Evolutionary conservation across 2,329 filamentous ascomycete species (phyloP), one percentile per base, ranked within the genome.

Genomic region (Thielaviopsis euricoi): DNA sequence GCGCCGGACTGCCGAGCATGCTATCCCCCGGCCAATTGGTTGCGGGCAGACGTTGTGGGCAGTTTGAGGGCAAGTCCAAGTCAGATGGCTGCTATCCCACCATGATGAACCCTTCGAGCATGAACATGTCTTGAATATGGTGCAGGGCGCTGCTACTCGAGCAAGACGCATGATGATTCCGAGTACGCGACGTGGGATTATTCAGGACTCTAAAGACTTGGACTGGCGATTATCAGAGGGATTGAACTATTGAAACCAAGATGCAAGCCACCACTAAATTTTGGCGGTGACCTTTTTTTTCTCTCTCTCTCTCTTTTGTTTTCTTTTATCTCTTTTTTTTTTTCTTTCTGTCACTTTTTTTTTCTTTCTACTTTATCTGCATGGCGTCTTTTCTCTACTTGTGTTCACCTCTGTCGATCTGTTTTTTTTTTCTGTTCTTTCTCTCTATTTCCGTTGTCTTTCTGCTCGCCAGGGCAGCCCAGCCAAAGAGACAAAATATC

Each of bases 21-120:
- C 73, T 76, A 62, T 72, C 74, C 53, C 68, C 73, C 0, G 71
- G 72, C 0, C 63, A 68, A 26, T 63, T 68, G 63, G 52, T 76
- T 69, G 60, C 69, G 17, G 70, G 69, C 53, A 70, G 70, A 26
- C 64, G 61, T 6, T 76, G 76, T 60, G 73, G 73, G 17, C 72
- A 75, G 10, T 81, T 77, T 61, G 77, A 81, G 56, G 75, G 75
- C 58, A 81, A 79, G 63, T 50, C 73, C 10, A 73, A 68, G 50
- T 78, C 77, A 5, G 68, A 67, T 22, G 77, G 77, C 15, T 79
- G 77, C 62, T 81, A 80, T 61, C 78, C 78, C 1, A 74, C 72
- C 6, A 67, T 74, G 62, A 66, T 76, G 29, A 69, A 74, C 6
- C 74, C 75, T 23, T 73, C 76, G 0, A 73, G 74, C 26, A 72